Evolutionary conservation across 1,139 yeast genomes (phyloP).

Genomic region (Taiozyma sp.): DNA sequence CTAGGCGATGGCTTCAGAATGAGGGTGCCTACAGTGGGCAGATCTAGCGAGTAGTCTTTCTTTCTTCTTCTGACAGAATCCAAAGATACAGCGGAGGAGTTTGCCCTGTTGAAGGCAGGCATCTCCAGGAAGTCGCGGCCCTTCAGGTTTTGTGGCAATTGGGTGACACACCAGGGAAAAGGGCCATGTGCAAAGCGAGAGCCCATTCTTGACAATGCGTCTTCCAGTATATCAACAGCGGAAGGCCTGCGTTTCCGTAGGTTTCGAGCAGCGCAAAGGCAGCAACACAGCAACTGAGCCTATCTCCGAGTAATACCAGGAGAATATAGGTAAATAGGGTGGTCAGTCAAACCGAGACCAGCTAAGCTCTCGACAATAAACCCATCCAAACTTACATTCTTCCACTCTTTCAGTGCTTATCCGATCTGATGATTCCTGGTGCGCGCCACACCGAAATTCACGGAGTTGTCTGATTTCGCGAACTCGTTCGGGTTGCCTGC

Average conservation of each 20-base stretch:
- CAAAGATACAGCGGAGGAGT: conserved; percentile 5
- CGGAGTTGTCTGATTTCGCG: neutral
- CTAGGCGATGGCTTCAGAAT: conserved; percentile 2
- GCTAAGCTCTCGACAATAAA: too few species aligned
- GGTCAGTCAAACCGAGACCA: too few species aligned
- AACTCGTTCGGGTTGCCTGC: neutral
- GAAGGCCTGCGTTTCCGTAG: neutral
- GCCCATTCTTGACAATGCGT: neutral
- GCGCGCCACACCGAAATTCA: neutral
- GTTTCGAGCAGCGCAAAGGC: conserved; percentile 1
- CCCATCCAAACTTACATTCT: too few species aligned
- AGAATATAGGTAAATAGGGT: conserved; percentile 1
- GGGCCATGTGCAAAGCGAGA: conserved; percentile 5
- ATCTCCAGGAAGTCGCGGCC: neutral
- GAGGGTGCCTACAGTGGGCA: neutral
- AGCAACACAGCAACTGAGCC: conserved; percentile 2
- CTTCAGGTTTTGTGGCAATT: neutral
- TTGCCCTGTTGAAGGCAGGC: neutral
- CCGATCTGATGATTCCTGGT: neutral
- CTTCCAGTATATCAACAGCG: conserved; percentile 1
- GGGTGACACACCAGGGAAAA: conserved; percentile 7
- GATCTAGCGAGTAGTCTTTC: neutral
- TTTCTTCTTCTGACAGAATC: neutral
- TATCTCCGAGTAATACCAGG: conserved; percentile 6
- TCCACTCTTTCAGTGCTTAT: neutral